These are phyloP conservation scores for Actinomortierella ambigua DNA, from an alignment of 371 early-diverging fungal genomes.

Conservation along the genomic window DNA sequence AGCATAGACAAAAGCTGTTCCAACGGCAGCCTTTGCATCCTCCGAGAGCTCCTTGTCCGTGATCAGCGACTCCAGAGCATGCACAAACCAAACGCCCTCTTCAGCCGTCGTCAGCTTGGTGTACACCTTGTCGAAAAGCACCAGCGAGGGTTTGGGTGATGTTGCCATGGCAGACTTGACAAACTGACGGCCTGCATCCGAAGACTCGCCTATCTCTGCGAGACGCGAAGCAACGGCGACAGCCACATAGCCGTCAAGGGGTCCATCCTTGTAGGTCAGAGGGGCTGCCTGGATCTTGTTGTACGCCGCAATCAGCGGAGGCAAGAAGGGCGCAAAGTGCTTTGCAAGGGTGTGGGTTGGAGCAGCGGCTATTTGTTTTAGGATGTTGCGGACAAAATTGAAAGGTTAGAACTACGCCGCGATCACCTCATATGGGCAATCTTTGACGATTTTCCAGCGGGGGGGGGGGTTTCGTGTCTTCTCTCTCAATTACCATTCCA, in stretches of 20 bases:
- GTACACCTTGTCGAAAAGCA: constrained; percentile 84
- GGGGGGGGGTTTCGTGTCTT: constrained; percentile 45
- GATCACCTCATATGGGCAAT: neutral
- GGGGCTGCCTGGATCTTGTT: constrained; percentile 71
- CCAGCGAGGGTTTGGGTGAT: constrained; percentile 69
- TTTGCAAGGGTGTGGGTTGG: constrained; percentile 26
- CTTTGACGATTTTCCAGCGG: constrained; percentile 28
- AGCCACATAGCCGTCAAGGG: constrained; percentile 76
- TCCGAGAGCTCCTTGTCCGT: constrained; percentile 22
- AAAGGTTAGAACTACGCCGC: too few species aligned
- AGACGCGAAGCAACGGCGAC: constrained; percentile 48
- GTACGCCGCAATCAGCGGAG: constrained; percentile 57
- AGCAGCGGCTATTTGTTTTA: constrained; percentile 29
- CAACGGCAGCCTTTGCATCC: constrained; percentile 30
- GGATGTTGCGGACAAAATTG: too few species aligned
- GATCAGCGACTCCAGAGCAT: constrained; percentile 61
- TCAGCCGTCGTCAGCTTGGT: constrained; percentile 69
- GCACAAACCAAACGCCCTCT: constrained; percentile 79
- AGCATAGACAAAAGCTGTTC: constrained; percentile 56
- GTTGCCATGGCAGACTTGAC: constrained; percentile 42
- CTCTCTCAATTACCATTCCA: constrained; percentile 53
- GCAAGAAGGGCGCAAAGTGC: constrained; percentile 50
- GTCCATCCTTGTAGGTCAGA: constrained; percentile 67
- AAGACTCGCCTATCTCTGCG: constrained; percentile 16
- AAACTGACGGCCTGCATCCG: constrained; percentile 30